phyloP scores from a whole-genome alignment of 805 yeast species.

The Saccharomyces kudriavzevii region DNA sequence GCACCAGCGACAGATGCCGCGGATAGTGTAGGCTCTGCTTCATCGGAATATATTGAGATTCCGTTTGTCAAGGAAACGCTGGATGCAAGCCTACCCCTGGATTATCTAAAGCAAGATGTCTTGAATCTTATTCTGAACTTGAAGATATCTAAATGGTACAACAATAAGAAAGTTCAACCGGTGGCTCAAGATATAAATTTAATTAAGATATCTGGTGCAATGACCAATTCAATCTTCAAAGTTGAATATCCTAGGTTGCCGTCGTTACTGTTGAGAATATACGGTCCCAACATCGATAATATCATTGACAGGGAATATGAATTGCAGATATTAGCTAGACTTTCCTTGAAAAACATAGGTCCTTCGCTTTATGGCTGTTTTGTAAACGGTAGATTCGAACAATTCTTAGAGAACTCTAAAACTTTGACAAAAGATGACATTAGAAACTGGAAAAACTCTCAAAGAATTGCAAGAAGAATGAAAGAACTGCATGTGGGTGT shows the following conservation, averaged over 20 bases:
- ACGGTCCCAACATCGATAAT: conserved; percentile 79
- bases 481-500: conserved; percentile 84
- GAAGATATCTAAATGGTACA: conserved; percentile 72
- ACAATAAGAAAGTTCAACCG: conserved; percentile 14
- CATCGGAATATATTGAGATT: conserved; percentile 27
- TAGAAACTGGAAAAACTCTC: conserved; percentile 64
- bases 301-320: conserved; percentile 84
- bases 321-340: conserved; percentile 59
- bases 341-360: conserved; percentile 74
- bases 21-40: background rate
- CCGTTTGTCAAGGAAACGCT: conserved; percentile 49
- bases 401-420: conserved; percentile 73
- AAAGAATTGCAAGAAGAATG: conserved; percentile 92
- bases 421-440: conserved; percentile 70
- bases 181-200: conserved; percentile 36
- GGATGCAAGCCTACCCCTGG: conserved; percentile 73
- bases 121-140: conserved; percentile 54
- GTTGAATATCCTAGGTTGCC: conserved; percentile 59
- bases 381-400: conserved; percentile 88
- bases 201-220: conserved; percentile 78
- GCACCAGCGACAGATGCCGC: background rate
- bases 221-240: conserved; percentile 83
- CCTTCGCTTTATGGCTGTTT: conserved; percentile 86
- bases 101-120: conserved; percentile 77
- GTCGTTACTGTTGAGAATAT: conserved; percentile 65